Conservation (phyloP, 495 filamentous ascomycete genomes). For the Penicillium canescens region DNA sequence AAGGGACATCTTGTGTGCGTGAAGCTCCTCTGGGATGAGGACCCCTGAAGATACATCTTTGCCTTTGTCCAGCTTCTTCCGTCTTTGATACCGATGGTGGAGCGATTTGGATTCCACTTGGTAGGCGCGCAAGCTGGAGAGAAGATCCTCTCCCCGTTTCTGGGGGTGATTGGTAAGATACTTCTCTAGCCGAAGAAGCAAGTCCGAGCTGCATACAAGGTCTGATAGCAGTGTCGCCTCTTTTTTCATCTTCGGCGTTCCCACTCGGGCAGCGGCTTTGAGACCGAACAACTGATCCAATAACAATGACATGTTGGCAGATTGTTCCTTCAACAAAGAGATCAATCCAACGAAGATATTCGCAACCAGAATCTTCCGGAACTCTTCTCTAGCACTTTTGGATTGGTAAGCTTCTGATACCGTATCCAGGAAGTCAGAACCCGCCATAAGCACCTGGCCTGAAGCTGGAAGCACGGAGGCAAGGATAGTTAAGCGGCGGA, state of each 20-base stretch:
- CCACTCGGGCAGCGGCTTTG: constrained; percentile 62
- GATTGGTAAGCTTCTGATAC: constrained; percentile 64
- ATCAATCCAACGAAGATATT: constrained; percentile 71
- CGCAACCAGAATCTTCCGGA: constrained; percentile 63
- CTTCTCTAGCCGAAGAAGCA: constrained; percentile 48
- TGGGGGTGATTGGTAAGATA: constrained; percentile 54
- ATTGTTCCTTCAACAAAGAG: constrained; percentile 63
- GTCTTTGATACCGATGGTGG: constrained; percentile 54
- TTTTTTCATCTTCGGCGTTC: constrained; percentile 39
- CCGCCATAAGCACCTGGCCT: constrained; percentile 68
- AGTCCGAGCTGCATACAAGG: constrained; percentile 44
- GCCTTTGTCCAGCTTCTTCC: constrained; percentile 66
- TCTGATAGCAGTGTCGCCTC: constrained; percentile 46
- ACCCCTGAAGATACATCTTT: constrained; percentile 56
- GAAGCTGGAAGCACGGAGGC: constrained; percentile 33
- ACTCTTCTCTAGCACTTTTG: constrained; percentile 46
- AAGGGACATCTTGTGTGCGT: constrained; percentile 78
- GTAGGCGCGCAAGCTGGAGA: constrained; percentile 43
- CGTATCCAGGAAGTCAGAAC: constrained; percentile 82
- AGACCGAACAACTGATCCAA: constrained; percentile 82
- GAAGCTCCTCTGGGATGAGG: constrained; percentile 53
- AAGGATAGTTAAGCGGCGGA: constrained; percentile 43
- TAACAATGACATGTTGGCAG: constrained; percentile 67
- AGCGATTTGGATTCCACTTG: constrained; percentile 49
- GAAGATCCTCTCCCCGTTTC: constrained; percentile 44